Evolutionary conservation across 306 rosid genomes (phyloP), one percentile per base, ranked within the genome.

Genomic region (Luffa aegyptiaca): DNA sequence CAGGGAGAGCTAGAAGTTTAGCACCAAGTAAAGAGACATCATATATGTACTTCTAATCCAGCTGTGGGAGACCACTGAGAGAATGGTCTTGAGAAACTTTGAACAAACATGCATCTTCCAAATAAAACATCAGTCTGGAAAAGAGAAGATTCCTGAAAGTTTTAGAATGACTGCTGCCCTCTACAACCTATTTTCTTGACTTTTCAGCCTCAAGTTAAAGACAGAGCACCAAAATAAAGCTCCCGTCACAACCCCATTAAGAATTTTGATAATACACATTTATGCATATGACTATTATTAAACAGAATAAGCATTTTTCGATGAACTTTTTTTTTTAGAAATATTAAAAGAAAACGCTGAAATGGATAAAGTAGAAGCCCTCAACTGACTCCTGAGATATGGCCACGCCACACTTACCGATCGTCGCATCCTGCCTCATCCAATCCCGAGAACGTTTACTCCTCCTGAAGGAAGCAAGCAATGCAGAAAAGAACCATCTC

Each of bases 221-320:
- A 77, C 85, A 83, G 83, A 87, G 88, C 90, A 81, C 82, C 88
- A 85, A 83, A 83, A 83, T 79, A 83, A 79, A 83, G 83, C 85
- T 86, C 85, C 79, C 83, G 85, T 83, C 82, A 83, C 82, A 79
- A 85, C 80, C 83, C 82, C 57, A 49, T 58, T 59, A 81, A 18
- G 49, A 26, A 55, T 71, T 64, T 82, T 62, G 79, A 72, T 83
- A 85, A 80, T 83, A 85, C 90, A 87, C 88, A 87, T 85, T 80
- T 88, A 66, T 70, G 83, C 83, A 69, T 42, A 18, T 45, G 80
- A 70, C 84, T 69, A 71, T 14, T 80, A 80, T 61, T 61, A 75
- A 81, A 71, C 80, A 73, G 82, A 79, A 65, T 79, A 81, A 80
- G 69, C 79, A 77, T 41, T 70, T 75, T 33, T 75, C 8, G 14